phyloP scores from a whole-genome alignment of 352 stramenopile genomes.

The Phytophthora citrophthora region DNA sequence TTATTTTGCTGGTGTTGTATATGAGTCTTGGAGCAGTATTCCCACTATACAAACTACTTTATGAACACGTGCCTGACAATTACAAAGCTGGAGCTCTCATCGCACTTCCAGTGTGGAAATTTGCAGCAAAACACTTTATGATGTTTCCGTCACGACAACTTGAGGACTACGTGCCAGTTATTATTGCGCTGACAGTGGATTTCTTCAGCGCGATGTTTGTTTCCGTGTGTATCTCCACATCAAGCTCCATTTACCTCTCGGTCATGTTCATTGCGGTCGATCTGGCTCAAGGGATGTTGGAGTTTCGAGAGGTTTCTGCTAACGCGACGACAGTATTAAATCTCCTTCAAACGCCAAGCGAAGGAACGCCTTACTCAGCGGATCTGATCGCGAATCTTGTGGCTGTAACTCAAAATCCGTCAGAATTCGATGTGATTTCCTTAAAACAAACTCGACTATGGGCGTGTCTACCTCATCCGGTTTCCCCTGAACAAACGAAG shows the following conservation, averaged over 20 bases:
- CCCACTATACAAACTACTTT: slow-evolving; percentile 18
- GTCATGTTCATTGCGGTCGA: slow-evolving; percentile 12
- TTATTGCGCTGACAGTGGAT: slow-evolving; percentile 24
- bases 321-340: slow-evolving; percentile 5
- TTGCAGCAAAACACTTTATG: slow-evolving; percentile 25
- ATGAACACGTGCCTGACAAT: slow-evolving; percentile 3
- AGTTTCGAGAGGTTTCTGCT: slow-evolving; percentile 18
- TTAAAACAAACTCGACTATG: background rate
- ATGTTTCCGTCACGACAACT: slow-evolving; percentile 6
- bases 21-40: slow-evolving; percentile 12
- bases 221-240: slow-evolving; percentile 29
- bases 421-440: background rate
- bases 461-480: slow-evolving; percentile 13
- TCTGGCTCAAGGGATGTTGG: slow-evolving; percentile 6
- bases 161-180: slow-evolving; percentile 21
- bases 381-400: background rate
- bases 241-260: slow-evolving; percentile 6
- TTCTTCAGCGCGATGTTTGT: slow-evolving; percentile 33
- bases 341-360: slow-evolving; percentile 2
- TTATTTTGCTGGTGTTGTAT: background rate
- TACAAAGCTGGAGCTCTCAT: slow-evolving; percentile 6
- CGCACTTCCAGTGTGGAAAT: slow-evolving; percentile 19
- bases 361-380: background rate
- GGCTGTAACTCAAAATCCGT: slow-evolving; percentile 8
- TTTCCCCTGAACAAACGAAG: background rate